Evolutionary conservation across 1,284 basidiomycete species (phyloP).

Genomic region (Marasmius sp.): DNA sequence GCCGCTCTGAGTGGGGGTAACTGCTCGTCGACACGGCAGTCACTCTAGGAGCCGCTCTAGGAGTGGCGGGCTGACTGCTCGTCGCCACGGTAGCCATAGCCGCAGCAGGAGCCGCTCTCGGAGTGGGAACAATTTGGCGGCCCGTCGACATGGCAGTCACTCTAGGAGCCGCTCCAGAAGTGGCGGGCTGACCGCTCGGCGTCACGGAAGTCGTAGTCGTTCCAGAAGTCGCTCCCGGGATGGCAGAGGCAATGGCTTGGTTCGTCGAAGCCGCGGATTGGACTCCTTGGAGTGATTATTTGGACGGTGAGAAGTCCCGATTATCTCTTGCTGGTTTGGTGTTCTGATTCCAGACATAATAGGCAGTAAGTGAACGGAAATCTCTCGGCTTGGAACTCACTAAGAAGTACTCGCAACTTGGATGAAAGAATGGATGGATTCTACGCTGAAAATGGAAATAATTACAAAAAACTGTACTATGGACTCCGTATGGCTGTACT

Average conservation of each 20-base stretch:
- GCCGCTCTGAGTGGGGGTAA: conserved; percentile 13
- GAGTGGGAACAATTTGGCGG: conserved; percentile 10
- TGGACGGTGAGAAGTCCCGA: neutral
- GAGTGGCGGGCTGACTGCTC: conserved; percentile 12
- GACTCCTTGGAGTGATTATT: neutral
- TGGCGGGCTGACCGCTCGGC: conserved; percentile 8
- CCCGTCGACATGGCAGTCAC: conserved; percentile 13
- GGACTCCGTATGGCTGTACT: neutral
- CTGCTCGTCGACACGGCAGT: conserved; percentile 11
- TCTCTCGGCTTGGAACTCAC: neutral
- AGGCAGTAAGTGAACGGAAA: neutral
- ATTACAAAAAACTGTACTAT: neutral
- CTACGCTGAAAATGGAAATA: neutral
- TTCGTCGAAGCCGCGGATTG: neutral
- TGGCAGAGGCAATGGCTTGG: neutral
- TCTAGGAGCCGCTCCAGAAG: conserved; percentile 8
- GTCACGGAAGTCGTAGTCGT: conserved; percentile 15
- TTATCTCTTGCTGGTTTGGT: neutral
- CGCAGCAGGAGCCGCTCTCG: conserved; percentile 12
- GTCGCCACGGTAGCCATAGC: conserved; percentile 23
- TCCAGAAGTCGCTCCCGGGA: conserved; percentile 5
- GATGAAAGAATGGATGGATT: neutral
- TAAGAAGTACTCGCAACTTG: neutral
- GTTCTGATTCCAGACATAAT: neutral
- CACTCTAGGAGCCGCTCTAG: conserved; percentile 6